Evolutionary conservation across 257 asterid genomes (phyloP).

Genomic region (Fraxinus americana): DNA sequence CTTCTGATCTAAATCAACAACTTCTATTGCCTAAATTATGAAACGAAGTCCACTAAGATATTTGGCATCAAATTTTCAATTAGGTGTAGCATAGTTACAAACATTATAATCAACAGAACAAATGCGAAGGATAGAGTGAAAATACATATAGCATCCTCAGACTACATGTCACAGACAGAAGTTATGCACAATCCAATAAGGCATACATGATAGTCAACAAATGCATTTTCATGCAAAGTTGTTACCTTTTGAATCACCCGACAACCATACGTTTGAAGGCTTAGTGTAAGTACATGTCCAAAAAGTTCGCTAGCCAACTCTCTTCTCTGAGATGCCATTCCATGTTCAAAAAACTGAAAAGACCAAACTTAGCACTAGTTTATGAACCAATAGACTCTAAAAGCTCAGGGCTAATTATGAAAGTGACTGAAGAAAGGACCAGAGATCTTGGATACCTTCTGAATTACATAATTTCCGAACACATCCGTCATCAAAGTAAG

Average conservation of each 20-base stretch:
- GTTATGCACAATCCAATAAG: neutral
- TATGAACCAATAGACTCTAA: slow-evolving; percentile 13
- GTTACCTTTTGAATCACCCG: slow-evolving; percentile 94
- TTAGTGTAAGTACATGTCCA: too few relatives aligned
- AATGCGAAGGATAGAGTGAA: neutral
- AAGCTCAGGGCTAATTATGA: slow-evolving; percentile 2
- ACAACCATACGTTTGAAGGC: slow-evolving; percentile 96
- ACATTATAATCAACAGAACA: neutral
- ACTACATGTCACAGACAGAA: neutral
- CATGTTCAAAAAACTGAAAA: too few relatives aligned
- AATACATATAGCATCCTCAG: neutral
- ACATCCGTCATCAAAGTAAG: slow-evolving; percentile 87
- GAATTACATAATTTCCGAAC: slow-evolving; percentile 91
- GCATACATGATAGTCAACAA: neutral
- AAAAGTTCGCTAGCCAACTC: too few relatives aligned
- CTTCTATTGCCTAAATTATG: slow-evolving; percentile 82
- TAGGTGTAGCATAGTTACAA: slow-evolving; percentile 1
- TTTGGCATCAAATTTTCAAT: slow-evolving; percentile 6
- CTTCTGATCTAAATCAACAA: slow-evolving; percentile 85
- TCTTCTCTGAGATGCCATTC: too few relatives aligned
- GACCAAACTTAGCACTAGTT: neutral
- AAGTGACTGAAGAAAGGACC: slow-evolving; percentile 1
- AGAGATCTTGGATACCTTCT: slow-evolving; percentile 56
- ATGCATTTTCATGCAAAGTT: neutral
- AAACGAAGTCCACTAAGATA: slow-evolving; percentile 9